Evolutionary conservation across 1,284 basidiomycete species (phyloP).

Genomic region (Melampsora abietis-canadensis): DNA sequence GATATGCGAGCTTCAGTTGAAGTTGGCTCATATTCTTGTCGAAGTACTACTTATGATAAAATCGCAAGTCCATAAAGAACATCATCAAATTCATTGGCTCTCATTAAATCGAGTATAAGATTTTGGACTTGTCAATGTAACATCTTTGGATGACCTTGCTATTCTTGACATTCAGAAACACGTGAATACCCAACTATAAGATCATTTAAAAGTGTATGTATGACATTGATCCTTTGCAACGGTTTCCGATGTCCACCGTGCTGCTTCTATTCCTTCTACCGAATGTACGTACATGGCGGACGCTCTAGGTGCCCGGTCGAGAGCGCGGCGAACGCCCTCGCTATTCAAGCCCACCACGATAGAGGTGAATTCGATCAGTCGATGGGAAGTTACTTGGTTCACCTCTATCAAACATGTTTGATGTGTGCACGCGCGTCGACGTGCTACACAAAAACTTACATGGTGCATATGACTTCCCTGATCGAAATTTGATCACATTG

Average conservation of each 20-base stretch:
- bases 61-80: too few relatives aligned
- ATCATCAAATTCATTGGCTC: too few relatives aligned
- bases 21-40: too few relatives aligned
- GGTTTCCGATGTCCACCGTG: conserved; percentile 97
- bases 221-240: conserved; percentile 97
- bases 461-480: neutral
- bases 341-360: conserved; percentile 81
- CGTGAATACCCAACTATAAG: conserved; percentile 86
- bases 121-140: conserved; percentile 85
- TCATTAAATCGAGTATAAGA: too few relatives aligned
- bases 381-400: neutral
- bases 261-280: conserved; percentile 73
- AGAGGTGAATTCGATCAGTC: conserved; percentile 56
- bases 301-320: too few relatives aligned
- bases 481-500: conserved; percentile 25
- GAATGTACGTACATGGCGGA: conserved; percentile 84
- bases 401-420: too few relatives aligned
- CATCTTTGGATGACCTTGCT: conserved; percentile 89
- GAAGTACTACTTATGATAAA: too few relatives aligned
- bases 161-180: conserved; percentile 87
- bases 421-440: too few relatives aligned
- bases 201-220: conserved; percentile 90
- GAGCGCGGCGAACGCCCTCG: too few relatives aligned
- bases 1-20: too few relatives aligned
- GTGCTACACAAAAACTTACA: neutral